Base-by-base conservation (phyloP, 75 land plant genomes). In the Ceratopteris richardii region DNA sequence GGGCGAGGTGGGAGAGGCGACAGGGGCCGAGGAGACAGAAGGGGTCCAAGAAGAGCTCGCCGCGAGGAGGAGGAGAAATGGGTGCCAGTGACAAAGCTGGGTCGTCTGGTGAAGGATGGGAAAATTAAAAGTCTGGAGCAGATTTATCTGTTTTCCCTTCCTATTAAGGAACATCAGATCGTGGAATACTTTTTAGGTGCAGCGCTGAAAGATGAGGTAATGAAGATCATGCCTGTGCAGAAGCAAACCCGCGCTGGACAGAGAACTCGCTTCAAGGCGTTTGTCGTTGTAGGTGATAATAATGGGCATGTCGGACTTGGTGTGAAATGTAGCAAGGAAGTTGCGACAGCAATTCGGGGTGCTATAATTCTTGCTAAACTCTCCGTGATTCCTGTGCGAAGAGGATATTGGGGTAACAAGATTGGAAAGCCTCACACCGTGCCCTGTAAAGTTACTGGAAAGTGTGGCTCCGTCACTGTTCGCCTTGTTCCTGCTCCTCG, bases 341-440 rank as follows among this genome's bases (percentile, higher is more conserved):
- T 87, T 1, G 92, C 92, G 0, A 87, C 92, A 3, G 87, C 92
- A 16, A 87, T 88, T 25, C 67, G 93, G 12, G 93, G 93, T 9
- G 82, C 88, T 0, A 81, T 88, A 9, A 84, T 84, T 13, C 59
- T 88, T 64, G 93, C 93, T 5, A 88, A 88, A 78, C 78, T 88
- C 16, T 84, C 93, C 5, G 78, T 88, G 14, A 80, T 88, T 31
- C 93, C 93, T 0, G 88, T 88, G 42, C 73, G 93, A 48, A 67
- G 88, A n/a, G 93, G 93, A 0, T 88, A 88, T 58, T 88, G 93
- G 93, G 93, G 93, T 1, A 88, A 88, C 70, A 88, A 88, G 71
- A 88, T 88, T 29, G 93, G 93, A 1, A 82, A 82, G 78, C 89
- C 89, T 0, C 93, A 88, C 55, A 88, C 93, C 13, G 93, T 88